Base-by-base conservation (phyloP, 805 yeast genomes). In the Kluyveromyces wickerhamii region DNA sequence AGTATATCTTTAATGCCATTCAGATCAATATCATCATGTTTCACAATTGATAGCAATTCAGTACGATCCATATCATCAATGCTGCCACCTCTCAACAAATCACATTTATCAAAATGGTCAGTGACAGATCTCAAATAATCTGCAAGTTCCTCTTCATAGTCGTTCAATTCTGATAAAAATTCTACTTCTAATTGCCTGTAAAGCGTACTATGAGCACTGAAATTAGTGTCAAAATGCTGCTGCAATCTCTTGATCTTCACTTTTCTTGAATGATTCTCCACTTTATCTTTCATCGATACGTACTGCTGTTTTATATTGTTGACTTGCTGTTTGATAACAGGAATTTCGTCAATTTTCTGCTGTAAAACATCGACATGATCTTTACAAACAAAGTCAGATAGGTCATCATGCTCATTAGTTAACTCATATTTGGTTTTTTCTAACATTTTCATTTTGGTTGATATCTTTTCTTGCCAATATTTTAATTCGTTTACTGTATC, bases 21-120 rank as follows among this genome's bases (percentile, higher is more conserved):
- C 4, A 82, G 63, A 40, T 82, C 84, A 4, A 51, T 45, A 13
- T 69, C 62, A 48, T 79, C 88, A 29, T 64, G 65, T 13, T 57
- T 57, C 3, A 81, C 59, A 2, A 78, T 72, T 2, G 61, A 53
- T 12, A 66, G 54, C 10, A 74, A 51, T 44, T 71, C 67, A 18
- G 45, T 34, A 39, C 60, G 60, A 35, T 62, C 67, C 1, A 39
- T 46, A 5, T 40, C 49, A 3, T 52, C 36, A 0, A 52, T 42
- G 10, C 44, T 36, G 1, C 55, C 48, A n/a, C 60, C 51, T 15
- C 53, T 48, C n/a, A 69, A 36, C 9, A 51, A 60, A 9, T 61
- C 46, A 45, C 94, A 82, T 51, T 83, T 86, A 54, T 87, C 96
- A 48, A 77, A 85, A 59, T 87, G 95, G 35, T 73, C 74, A 8